Evolutionary conservation across 2,329 filamentous ascomycete genomes (phyloP), one percentile per base, ranked within the genome.

Genomic region (Aspergillus pseudonomiae): DNA sequence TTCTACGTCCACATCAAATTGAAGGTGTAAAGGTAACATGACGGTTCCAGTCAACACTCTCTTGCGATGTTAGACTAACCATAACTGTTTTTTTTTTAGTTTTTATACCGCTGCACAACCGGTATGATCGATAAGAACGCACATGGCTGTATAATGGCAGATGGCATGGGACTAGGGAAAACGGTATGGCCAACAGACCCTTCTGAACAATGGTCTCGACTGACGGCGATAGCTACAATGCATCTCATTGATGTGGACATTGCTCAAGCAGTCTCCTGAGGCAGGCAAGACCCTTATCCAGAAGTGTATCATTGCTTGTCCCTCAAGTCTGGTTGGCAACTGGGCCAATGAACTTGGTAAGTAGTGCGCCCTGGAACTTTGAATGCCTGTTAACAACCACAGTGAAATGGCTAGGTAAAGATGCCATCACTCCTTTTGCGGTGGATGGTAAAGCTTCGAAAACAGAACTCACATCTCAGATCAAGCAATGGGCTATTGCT

Each of bases 101-200:
- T 99, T 78, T 89, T 99, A 84, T 99, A 98, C 79, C 87, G 88
- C 68, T 96, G 93, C 73, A 93, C 95, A 6, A 98, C 94, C 1
- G 95, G 95, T n/a, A 86, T 98, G 84, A 91, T 98, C 61, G 95
- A 98, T 71, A 86, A 91, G 43, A 94, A 94, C 71, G 95, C 95
- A 56, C 92, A 97, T 77, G 95, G 95, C 2, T 99, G 95, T 79
- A 99, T 99, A 76, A 99, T 99, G 95, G 95, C 95, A 59, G 95
- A 99, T 76, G 95, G 97, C 76, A 99, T 99, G 95, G 95, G 95
- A 70, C 82, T 99, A 34, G 95, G 95, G 62, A 99, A 99, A 81
- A 99, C 95, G 21, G 81, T 83, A 78, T 61, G 74, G 30, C 19
- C 1, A 45, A 28, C 12, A 28, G 3, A 26, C 14, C 39, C 5